Evolutionary conservation across 768 basidiomycete species (phyloP), one percentile per base, ranked within the genome.

Genomic region (Agaricus bisporus): DNA sequence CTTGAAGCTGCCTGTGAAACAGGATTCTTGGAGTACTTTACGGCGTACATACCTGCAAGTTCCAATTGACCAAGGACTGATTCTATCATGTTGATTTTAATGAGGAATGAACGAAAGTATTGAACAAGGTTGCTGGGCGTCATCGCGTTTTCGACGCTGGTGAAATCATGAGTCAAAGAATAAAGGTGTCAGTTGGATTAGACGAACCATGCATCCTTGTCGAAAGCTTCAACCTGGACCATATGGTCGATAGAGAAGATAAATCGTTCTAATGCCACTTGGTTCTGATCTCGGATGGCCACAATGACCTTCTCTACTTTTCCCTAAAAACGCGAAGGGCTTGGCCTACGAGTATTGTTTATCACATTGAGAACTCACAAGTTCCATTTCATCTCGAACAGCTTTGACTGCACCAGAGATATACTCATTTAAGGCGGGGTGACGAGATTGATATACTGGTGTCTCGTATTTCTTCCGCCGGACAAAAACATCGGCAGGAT

Each of bases 401-500:
- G 90, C 86, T 62, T 86, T 86, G 54, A 93, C 76, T 2, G 91
- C 87, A 17, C 88, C 88, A n/a, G 90, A 81, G 52, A 98, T 86
- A 65, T 97, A 98, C 42, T 87, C 83, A 58, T 90, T 88, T 49
- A 98, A 73, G 39, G 81, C 80, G 2, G 94, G 93, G 65, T 95
- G 91, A n/a, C 94, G 83, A 3, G 91, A 92, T 70, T 97, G 93
- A 64, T 84, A 98, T 9, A 95, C 91, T 0, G 91, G 88, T 0
- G 87, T 87, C 56, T 91, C 84, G 66, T 94, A 97, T 66, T 93
- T 94, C 71, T 88, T 88, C 53, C 90, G 78, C 39, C 92, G 79
- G 37, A 88, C 77, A 65, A 98, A 98, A 17, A 97, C 75, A 51
- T 90, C 89, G 41, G 86, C 74, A 0, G 95, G 95, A 62, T 98